Conservation (phyloP, 1,284 basidiomycete species). For the Volvariella surrecta region DNA sequence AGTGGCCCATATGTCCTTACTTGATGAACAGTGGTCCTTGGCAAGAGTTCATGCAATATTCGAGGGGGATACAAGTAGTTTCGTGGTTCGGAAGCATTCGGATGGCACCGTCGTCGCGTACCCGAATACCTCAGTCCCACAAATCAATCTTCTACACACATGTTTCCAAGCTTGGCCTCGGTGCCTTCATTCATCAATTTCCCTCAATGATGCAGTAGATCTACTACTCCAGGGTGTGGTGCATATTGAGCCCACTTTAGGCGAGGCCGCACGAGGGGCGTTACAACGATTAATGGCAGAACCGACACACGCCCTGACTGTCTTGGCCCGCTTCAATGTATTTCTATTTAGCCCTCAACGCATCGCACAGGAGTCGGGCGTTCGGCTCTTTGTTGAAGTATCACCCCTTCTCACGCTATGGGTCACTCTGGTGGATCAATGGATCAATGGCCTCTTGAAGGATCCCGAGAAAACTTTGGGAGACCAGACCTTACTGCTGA, state of each 20-base stretch:
- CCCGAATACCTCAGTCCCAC: constrained; percentile 50
- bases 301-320: constrained; percentile 43
- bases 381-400: constrained; percentile 59
- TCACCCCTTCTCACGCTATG: constrained; percentile 63
- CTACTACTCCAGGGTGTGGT: constrained; percentile 78
- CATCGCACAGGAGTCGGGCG: constrained; percentile 60
- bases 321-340: constrained; percentile 64
- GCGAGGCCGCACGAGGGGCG: constrained; percentile 61
- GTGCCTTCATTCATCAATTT: constrained; percentile 51
- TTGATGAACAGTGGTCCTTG: constrained; percentile 75
- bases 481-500: constrained; percentile 30
- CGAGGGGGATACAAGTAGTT: constrained; percentile 64
- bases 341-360: constrained; percentile 74
- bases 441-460: constrained; percentile 42
- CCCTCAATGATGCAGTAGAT: constrained; percentile 61
- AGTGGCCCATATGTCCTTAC: constrained; percentile 73
- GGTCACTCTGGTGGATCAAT: constrained; percentile 66
- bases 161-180: constrained; percentile 86
- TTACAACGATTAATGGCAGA: constrained; percentile 71
- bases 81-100: constrained; percentile 57
- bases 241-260: constrained; percentile 75
- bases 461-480: constrained; percentile 33
- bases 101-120: constrained; percentile 66
- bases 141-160: constrained; percentile 69
- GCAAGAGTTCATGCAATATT: constrained; percentile 52